phyloP scores from a whole-genome alignment of 2,329 filamentous ascomycete genomes.

The Xylaria sp. region DNA sequence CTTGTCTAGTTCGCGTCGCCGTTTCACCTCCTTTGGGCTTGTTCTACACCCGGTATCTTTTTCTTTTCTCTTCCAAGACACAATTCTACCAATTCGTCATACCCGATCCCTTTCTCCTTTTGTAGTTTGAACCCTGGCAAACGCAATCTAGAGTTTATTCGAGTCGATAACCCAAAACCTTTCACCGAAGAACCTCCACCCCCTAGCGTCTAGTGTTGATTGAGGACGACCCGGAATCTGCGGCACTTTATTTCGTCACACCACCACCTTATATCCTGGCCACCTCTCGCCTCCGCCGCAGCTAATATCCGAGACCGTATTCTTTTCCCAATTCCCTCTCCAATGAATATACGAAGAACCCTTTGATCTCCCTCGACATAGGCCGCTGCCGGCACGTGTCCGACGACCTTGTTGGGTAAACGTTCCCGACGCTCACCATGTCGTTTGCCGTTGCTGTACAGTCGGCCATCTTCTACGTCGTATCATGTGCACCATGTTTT shows the following conservation, averaged over 20 bases:
- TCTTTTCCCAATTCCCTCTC: slow-evolving; percentile 2
- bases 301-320: slow-evolving; percentile 1
- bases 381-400: slow-evolving; percentile 11
- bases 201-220: neutral
- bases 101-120: neutral
- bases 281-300: neutral
- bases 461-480: slow-evolving; percentile 76
- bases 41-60: neutral
- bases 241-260: neutral
- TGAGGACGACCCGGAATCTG: neutral
- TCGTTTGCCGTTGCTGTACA: slow-evolving; percentile 65
- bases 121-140: neutral
- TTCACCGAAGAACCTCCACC: neutral
- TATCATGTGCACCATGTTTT: slow-evolving; percentile 78
- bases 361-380: slow-evolving; percentile 5
- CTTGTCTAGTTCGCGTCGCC: neutral
- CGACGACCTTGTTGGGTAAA: neutral
- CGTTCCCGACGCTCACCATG: slow-evolving; percentile 39
- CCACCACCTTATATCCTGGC: neutral
- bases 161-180: neutral
- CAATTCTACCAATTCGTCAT: neutral
- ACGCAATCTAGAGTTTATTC: neutral
- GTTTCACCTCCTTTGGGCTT: neutral
- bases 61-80: neutral
- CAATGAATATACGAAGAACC: slow-evolving; percentile 19